phyloP scores from a whole-genome alignment of 148 eudicot species.

The Fagopyrum esculentum region DNA sequence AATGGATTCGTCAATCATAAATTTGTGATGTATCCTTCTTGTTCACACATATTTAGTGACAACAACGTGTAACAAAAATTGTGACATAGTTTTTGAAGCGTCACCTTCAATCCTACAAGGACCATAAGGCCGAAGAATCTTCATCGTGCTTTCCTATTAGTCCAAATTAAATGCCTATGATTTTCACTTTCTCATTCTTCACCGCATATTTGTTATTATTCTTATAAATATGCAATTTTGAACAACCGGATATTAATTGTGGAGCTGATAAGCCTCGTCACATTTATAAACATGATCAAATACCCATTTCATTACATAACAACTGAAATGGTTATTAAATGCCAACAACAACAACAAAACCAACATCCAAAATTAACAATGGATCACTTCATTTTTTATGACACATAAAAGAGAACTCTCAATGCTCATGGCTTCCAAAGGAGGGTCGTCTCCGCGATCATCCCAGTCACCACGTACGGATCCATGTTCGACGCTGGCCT shows the following conservation, averaged over 20 bases:
- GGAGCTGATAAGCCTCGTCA: not conserved
- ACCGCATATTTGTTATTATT: too few species aligned
- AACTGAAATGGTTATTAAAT: constrained; percentile 4
- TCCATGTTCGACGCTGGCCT: constrained; percentile 76
- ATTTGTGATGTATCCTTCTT: too few species aligned
- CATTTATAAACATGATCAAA: not conserved
- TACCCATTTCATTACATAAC: not conserved
- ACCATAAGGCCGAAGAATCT: not conserved
- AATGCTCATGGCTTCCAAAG: constrained; percentile 33
- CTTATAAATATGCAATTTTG: too few species aligned
- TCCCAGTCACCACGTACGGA: constrained; percentile 50
- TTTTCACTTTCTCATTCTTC: too few species aligned
- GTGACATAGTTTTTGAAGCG: too few species aligned
- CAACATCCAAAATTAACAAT: too few species aligned
- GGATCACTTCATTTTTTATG: not conserved
- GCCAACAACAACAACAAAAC: not conserved
- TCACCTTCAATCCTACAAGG: too few species aligned
- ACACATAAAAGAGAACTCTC: not conserved
- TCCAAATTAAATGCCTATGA: not conserved
- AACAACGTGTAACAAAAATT: too few species aligned
- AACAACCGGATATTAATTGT: too few species aligned
- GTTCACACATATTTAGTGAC: too few species aligned
- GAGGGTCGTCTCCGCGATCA: constrained; percentile 66
- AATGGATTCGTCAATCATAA: too few species aligned
- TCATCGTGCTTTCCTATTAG: not conserved